These are phyloP conservation scores for Leccinum fuscescens DNA, from an alignment of 1,284 basidiomycete genomes.

Conservation along the genomic window DNA sequence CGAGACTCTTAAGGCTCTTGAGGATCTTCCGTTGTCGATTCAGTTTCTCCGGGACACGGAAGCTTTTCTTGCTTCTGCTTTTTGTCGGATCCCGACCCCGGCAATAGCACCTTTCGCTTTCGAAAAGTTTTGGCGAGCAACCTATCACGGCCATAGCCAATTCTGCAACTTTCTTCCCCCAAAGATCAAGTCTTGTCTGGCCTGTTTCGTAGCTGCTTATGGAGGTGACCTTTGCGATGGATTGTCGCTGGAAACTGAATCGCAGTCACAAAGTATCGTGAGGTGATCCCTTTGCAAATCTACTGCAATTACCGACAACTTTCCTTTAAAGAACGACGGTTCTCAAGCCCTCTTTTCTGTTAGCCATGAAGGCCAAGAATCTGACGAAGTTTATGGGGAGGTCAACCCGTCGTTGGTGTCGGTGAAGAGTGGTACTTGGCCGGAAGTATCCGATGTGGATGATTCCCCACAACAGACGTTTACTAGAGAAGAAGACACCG, in stretches of 20 bases:
- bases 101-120: conserved; percentile 51
- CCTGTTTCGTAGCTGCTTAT: conserved; percentile 39
- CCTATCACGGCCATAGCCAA: conserved; percentile 41
- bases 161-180: conserved; percentile 37
- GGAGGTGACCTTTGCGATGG: conserved; percentile 44
- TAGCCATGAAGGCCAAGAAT: not conserved
- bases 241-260: conserved; percentile 36
- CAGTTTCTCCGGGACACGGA: conserved; percentile 40
- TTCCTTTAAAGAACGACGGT: conserved; percentile 18
- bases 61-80: conserved; percentile 46
- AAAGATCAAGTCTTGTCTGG: conserved; percentile 39
- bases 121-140: conserved; percentile 48
- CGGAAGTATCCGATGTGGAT: not conserved
- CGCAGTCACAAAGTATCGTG: conserved; percentile 38
- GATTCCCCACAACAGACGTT: not conserved
- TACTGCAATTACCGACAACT: conserved; percentile 7
- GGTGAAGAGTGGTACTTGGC: not conserved
- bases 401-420: not conserved
- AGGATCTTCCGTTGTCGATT: conserved; percentile 36
- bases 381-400: not conserved
- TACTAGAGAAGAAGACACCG: conserved; percentile 9
- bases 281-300: conserved; percentile 18
- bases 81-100: conserved; percentile 45
- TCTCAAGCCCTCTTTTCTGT: conserved; percentile 3
- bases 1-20: conserved; percentile 39